Base-by-base conservation (phyloP, 1,284 basidiomycete genomes). In the Cryptococcus hybrid region DNA sequence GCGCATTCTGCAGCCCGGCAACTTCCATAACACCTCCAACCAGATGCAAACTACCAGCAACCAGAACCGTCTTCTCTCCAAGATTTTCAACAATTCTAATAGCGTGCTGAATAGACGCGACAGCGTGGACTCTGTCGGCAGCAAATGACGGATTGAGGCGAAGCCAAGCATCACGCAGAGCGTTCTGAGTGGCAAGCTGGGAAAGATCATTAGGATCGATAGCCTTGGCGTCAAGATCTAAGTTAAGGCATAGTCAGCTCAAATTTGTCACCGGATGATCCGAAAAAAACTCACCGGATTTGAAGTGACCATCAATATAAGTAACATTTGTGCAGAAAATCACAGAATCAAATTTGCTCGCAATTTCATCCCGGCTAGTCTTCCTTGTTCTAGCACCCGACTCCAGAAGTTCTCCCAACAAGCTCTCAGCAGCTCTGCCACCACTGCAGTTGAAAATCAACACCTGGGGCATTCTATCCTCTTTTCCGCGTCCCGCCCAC, bases 281-380 rank as follows among this genome's bases (percentile, higher is more conserved):
- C 8, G 38, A 30, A 50, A 18, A 18, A 15, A 11, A 68, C 86
- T 69, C 65, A 91, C 92, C 92, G 56, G 90, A 88, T 78, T 95
- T 96, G 76, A 87, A 97, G 42, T 83, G 82, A 1, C 96, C 95
- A 65, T 89, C 86, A 1, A 85, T 83, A 70, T 94, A 99, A 0
- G 96, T 99, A 46, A 94, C 88, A 75, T 99, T 99, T 34, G 93
- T 88, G 77, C 93, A 98, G 77, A 99, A 99, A 56, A 97, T 84
- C 60, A 92, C 90, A 50, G 85, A 83, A 70, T 90, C 84, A 70
- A 99, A 97, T 68, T 51, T 83, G 80, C 35, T 71, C 52, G 48
- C 75, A 71, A 43, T 73, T 65, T 58, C 83, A 70, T 77, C 75
- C 36, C 81, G 79, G 43, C 79, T 82, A 1, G 78, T 72, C 8